Conservation (phyloP, 1,284 basidiomycete species). For the Afroboletus lepidellus region DNA sequence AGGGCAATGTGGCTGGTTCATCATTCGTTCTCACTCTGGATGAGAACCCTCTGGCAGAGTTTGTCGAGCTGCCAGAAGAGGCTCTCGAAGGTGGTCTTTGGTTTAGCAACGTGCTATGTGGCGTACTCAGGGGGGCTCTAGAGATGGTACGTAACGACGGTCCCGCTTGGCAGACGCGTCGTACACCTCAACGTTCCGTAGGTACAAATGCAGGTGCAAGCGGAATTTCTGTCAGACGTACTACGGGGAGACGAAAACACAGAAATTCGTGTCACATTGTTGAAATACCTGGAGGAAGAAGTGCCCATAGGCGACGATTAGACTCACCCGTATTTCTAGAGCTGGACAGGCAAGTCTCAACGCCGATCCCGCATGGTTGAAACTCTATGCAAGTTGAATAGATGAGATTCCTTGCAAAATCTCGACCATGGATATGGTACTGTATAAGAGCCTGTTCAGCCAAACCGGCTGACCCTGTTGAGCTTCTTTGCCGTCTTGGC, state of each 20-base stretch:
- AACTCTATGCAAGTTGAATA: neutral
- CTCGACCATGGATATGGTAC: conserved; percentile 12
- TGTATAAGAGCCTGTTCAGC: conserved; percentile 24
- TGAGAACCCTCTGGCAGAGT: conserved; percentile 96
- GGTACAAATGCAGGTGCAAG: conserved; percentile 97
- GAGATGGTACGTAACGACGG: conserved; percentile 80
- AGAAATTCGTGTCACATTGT: conserved; percentile 87
- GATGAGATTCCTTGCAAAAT: neutral
- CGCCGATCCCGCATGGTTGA: neutral
- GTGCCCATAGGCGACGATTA: conserved; percentile 80
- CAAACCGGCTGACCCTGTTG: conserved; percentile 63
- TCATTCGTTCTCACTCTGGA: conserved; percentile 86
- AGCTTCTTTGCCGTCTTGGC: conserved; percentile 84
- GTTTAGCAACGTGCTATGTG: conserved; percentile 96
- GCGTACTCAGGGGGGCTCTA: conserved; percentile 88
- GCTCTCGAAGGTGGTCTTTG: conserved; percentile 89
- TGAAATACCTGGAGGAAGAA: conserved; percentile 95
- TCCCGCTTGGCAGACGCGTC: conserved; percentile 2
- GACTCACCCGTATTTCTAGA: conserved; percentile 29
- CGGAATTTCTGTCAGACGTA: conserved; percentile 86
- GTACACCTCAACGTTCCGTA: conserved; percentile 36
- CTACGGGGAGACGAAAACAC: conserved; percentile 93
- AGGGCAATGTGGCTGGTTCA: conserved; percentile 41
- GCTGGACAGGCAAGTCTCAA: conserved; percentile 3
- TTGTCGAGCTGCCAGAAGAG: conserved; percentile 95